Evolutionary conservation across 2,329 filamentous ascomycete species (phyloP).

Genomic region (Cladosporium sphaerospermum): DNA sequence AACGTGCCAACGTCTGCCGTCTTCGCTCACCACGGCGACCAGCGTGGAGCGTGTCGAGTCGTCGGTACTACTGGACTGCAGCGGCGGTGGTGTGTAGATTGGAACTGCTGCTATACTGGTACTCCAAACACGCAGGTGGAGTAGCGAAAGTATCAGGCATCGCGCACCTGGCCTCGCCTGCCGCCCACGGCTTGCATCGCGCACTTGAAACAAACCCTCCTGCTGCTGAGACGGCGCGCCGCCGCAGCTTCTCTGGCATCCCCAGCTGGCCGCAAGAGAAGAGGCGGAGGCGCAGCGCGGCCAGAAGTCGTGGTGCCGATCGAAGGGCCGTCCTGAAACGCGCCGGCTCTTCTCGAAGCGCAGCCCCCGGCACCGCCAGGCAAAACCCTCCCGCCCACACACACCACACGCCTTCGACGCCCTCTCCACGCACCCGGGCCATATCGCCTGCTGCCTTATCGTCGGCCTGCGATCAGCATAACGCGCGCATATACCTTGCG

Average conservation of each 20-base stretch:
- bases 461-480: conserved; percentile 9
- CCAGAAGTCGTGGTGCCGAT: conserved; percentile 8
- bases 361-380: background rate
- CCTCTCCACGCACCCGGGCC: background rate
- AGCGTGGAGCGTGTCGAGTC: background rate
- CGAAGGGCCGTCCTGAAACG: background rate
- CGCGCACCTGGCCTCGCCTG: background rate
- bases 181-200: background rate
- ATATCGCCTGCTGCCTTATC: background rate
- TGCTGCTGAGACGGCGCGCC: background rate
- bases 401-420: background rate
- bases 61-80: background rate
- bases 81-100: no score
- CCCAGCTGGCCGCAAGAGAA: background rate
- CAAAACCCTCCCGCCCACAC: conserved; percentile 4
- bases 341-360: conserved; percentile 7
- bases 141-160: no score
- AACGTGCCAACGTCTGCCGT: background rate
- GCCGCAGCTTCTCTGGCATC: conserved; percentile 8
- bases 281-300: background rate
- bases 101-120: no score
- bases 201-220: conserved; percentile 2
- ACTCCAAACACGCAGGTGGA: no score
- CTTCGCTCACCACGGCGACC: conserved; percentile 11
- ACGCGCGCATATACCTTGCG: background rate